Evolutionary conservation across 164 flowering plant genomes (phyloP).

Genomic region (Nymphaea thermarum): DNA sequence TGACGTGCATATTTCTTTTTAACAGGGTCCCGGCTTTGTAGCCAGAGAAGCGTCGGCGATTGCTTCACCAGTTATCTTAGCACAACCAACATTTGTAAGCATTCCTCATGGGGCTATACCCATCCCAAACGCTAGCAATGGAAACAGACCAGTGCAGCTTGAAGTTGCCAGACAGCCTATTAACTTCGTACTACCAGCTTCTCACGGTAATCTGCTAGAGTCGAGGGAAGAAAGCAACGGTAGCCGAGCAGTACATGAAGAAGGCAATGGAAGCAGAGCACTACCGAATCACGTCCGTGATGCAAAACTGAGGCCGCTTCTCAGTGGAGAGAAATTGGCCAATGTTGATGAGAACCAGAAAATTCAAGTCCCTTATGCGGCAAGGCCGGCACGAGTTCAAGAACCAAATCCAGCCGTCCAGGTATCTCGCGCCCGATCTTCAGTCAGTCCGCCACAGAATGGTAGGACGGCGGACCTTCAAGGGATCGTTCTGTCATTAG

Average conservation of each 20-base stretch:
- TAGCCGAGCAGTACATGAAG: neutral
- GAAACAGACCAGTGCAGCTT: constrained; percentile 19
- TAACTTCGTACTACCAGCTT: neutral
- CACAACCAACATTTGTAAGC: constrained; percentile 4
- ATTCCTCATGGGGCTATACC: constrained; percentile 15
- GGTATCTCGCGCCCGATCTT: constrained; percentile 7
- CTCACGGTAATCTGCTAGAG: neutral
- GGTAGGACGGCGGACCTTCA: constrained; percentile 58
- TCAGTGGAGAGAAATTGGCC: neutral
- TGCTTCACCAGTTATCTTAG: neutral
- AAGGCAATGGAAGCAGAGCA: neutral
- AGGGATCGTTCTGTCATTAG: constrained; percentile 72
- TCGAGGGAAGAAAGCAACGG: neutral
- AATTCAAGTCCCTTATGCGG: constrained; percentile 12
- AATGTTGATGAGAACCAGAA: neutral
- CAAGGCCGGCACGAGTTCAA: constrained; percentile 18
- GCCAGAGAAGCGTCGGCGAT: constrained; percentile 22
- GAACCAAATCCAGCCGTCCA: constrained; percentile 12
- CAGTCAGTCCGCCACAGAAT: neutral
- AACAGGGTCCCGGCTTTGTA: constrained; percentile 36
- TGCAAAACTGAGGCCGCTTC: neutral
- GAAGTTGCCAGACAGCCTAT: constrained; percentile 5
- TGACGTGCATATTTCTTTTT: neutral
- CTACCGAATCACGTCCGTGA: neutral
- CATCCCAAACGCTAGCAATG: constrained; percentile 11